phyloP scores from a whole-genome alignment of 192 early-diverging fungal species.

The Obelidium mucronatum region DNA sequence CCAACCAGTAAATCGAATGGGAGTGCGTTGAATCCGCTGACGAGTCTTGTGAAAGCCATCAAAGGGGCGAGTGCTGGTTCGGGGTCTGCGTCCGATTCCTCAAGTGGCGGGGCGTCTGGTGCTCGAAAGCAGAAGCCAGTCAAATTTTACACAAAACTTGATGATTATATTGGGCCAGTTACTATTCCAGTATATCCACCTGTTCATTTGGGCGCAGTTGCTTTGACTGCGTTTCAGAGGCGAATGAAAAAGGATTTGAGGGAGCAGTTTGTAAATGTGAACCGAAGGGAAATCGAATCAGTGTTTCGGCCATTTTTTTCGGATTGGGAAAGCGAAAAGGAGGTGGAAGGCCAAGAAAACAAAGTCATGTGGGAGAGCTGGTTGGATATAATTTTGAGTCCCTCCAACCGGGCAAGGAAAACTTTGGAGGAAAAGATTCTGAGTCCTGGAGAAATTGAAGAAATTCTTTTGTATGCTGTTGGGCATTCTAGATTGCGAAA shows the following conservation, averaged over 20 bases:
- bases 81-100: neutral
- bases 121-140: neutral
- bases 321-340: neutral
- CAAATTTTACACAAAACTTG: slow-evolving; percentile 6
- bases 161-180: slow-evolving; percentile 9
- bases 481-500: neutral
- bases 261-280: neutral
- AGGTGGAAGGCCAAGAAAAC: neutral
- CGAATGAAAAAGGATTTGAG: neutral
- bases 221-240: slow-evolving; percentile 1
- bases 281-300: slow-evolving; percentile 3
- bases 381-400: too few species aligned
- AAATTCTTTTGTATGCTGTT: slow-evolving; percentile 13
- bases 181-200: slow-evolving; percentile 15
- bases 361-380: too few species aligned
- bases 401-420: too few species aligned
- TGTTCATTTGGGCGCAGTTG: neutral
- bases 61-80: neutral
- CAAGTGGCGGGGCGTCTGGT: neutral
- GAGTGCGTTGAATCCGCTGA: neutral
- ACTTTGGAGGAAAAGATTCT: slow-evolving; percentile 6
- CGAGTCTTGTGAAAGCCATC: slow-evolving; percentile 5
- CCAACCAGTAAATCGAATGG: neutral
- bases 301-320: neutral
- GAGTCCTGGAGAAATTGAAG: slow-evolving; percentile 8